phyloP scores from a whole-genome alignment of 1,139 yeast species.

The Schwanniomyces etchellsii region DNA sequence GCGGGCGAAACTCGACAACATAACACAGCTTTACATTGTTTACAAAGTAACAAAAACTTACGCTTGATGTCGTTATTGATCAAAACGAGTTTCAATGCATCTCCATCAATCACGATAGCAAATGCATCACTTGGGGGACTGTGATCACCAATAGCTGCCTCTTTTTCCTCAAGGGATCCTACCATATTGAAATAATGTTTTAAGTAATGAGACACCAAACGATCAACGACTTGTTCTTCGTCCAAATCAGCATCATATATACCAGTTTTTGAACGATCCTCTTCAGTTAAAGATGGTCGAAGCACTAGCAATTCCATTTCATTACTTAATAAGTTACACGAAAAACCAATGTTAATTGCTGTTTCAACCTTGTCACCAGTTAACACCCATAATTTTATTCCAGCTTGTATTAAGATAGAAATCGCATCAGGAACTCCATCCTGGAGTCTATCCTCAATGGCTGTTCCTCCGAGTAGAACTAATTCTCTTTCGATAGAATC shows the following conservation, averaged over 20 bases:
- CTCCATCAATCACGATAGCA: slow-evolving; percentile 92
- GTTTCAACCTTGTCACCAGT: slow-evolving; percentile 51
- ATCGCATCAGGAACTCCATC: slow-evolving; percentile 50
- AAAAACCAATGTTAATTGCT: slow-evolving; percentile 47
- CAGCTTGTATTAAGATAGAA: slow-evolving; percentile 39
- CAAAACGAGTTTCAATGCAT: slow-evolving; percentile 72
- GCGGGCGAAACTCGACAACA: slow-evolving; percentile 98
- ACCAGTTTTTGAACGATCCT: slow-evolving; percentile 28
- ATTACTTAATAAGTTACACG: slow-evolving; percentile 44
- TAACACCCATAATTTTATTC: slow-evolving; percentile 46
- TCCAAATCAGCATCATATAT: slow-evolving; percentile 24
- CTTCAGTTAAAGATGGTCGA: slow-evolving; percentile 26
- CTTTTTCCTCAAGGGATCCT: slow-evolving; percentile 57
- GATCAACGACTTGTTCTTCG: slow-evolving; percentile 38
- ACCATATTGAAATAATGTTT: slow-evolving; percentile 54
- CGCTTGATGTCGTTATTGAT: slow-evolving; percentile 47
- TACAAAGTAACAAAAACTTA: slow-evolving; percentile 79
- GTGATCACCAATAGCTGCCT: slow-evolving; percentile 63
- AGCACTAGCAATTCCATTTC: slow-evolving; percentile 41
- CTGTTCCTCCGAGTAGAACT: slow-evolving; percentile 44
- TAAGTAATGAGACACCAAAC: slow-evolving; percentile 56
- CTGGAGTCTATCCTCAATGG: slow-evolving; percentile 46
- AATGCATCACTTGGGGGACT: slow-evolving; percentile 69
- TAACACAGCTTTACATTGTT: slow-evolving; percentile 88
- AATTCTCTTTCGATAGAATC: slow-evolving; percentile 43